Evolutionary conservation across 2,329 filamentous ascomycete species (phyloP).

Genomic region (Aureobasidium sp.): DNA sequence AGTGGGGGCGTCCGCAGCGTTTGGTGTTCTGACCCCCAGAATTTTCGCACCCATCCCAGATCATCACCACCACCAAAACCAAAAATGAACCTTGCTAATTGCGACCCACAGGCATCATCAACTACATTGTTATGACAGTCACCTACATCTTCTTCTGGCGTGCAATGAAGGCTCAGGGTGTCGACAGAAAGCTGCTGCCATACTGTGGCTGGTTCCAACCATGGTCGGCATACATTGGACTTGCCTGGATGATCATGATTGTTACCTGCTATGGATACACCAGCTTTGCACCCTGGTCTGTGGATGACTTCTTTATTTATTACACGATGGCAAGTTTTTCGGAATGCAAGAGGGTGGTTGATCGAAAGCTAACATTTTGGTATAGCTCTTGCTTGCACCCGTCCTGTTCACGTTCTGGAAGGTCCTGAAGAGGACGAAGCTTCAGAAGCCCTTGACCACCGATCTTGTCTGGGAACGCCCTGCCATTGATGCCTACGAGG

Average conservation of each 20-base stretch:
- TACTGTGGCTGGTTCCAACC: slow-evolving; percentile 52
- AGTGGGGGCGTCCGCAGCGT: too few species aligned
- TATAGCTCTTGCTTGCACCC: slow-evolving; percentile 43
- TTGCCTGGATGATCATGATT: slow-evolving; percentile 27
- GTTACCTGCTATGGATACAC: slow-evolving; percentile 52
- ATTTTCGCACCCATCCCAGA: too few species aligned
- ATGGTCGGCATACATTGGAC: slow-evolving; percentile 45
- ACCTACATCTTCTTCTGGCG: slow-evolving; percentile 56
- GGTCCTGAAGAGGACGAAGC: slow-evolving; percentile 52
- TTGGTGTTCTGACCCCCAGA: too few species aligned
- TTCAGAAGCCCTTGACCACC: slow-evolving; percentile 47
- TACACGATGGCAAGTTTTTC: too few species aligned
- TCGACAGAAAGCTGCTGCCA: slow-evolving; percentile 48
- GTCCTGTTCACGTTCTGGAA: slow-evolving; percentile 57
- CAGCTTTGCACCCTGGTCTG: slow-evolving; percentile 41
- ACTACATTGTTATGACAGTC: slow-evolving; percentile 54
- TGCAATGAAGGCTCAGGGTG: slow-evolving; percentile 44
- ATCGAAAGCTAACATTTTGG: too few species aligned
- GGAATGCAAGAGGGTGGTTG: too few species aligned
- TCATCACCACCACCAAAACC: too few species aligned
- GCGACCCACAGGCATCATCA: slow-evolving; percentile 43
- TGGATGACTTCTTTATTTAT: slow-evolving; percentile 41
- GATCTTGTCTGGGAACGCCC: slow-evolving; percentile 58
- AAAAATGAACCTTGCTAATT: too few species aligned
- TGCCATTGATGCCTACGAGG: slow-evolving; percentile 52